phyloP scores from a whole-genome alignment of 108 stramenopile genomes.

The Mediolabrus comicus region DNA sequence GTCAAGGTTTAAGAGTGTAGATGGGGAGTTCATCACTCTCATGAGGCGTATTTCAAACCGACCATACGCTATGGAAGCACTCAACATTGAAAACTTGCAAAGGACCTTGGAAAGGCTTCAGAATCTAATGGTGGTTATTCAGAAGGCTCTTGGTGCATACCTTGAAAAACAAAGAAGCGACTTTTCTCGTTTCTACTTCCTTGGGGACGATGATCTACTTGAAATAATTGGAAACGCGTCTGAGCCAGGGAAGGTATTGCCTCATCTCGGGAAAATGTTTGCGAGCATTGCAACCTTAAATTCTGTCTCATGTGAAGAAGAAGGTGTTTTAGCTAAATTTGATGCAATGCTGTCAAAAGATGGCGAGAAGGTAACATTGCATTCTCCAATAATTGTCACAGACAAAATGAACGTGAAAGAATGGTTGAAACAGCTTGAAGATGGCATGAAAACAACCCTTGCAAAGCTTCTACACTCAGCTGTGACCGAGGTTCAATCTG shows the following conservation, averaged over 20 bases:
- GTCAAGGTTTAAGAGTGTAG: constrained; percentile 95
- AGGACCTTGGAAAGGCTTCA: constrained; percentile 89
- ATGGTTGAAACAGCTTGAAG: constrained; percentile 91
- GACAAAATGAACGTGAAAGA: constrained; percentile 83
- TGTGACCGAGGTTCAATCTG: constrained; percentile 62
- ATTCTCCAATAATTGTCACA: constrained; percentile 68
- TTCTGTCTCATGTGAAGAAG: constrained; percentile 52
- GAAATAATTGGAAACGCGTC: constrained; percentile 95
- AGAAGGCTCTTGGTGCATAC: constrained; percentile 96
- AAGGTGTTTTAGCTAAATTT: constrained; percentile 62
- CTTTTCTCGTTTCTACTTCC: constrained; percentile 98
- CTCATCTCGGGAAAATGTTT: constrained; percentile 98
- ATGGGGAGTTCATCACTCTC: constrained; percentile 90
- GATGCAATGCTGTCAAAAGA: constrained; percentile 95
- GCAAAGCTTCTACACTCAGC: constrained; percentile 83
- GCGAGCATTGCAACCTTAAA: constrained; percentile 79
- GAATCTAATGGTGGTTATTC: constrained; percentile 89
- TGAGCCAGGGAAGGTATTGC: constrained; percentile 91
- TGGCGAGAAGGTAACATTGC: constrained; percentile 90
- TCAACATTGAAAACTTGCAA: constrained; percentile 91
- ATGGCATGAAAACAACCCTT: constrained; percentile 89
- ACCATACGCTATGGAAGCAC: constrained; percentile 87
- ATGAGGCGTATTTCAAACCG: constrained; percentile 88
- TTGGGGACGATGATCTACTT: constrained; percentile 98
- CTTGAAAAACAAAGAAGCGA: constrained; percentile 93